A percentile compares a stretch with the other conserved stretches of the same genome.
phyloP scores from a whole-genome alignment of 495 filamentous ascomycete genomes.

The Polyplosphaeria fusca region DNA sequence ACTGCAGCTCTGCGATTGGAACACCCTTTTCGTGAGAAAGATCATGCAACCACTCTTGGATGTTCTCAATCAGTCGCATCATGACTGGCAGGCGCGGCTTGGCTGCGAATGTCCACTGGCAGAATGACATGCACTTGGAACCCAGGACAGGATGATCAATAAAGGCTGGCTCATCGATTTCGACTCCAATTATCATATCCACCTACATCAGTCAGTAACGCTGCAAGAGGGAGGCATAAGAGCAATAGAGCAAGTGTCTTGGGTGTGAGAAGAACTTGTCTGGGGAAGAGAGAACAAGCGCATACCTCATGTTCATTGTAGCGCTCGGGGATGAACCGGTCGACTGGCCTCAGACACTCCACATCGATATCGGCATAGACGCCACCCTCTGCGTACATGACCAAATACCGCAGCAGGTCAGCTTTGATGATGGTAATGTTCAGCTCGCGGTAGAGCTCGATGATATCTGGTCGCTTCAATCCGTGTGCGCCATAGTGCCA shows the following conservation, averaged over 20 bases:
- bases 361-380: slow-evolving; percentile 53
- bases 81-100: slow-evolving; percentile 61
- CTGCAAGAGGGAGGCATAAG: too few relatives aligned
- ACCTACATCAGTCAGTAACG: too few relatives aligned
- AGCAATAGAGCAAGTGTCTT: too few relatives aligned
- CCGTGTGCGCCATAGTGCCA: slow-evolving; percentile 55
- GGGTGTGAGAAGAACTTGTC: too few relatives aligned
- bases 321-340: slow-evolving; percentile 46
- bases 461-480: slow-evolving; percentile 59
- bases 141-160: slow-evolving; percentile 60
- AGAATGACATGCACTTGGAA: slow-evolving; percentile 60
- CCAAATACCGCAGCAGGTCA: slow-evolving; percentile 53
- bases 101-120: slow-evolving; percentile 67
- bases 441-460: slow-evolving; percentile 54
- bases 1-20: slow-evolving; percentile 52
- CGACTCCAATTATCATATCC: slow-evolving; percentile 61
- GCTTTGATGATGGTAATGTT: slow-evolving; percentile 57
- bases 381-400: slow-evolving; percentile 54
- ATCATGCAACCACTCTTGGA: slow-evolving; percentile 56
- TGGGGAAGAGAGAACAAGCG: too few relatives aligned
- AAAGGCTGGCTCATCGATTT: slow-evolving; percentile 63
- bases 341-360: slow-evolving; percentile 45
- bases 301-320: slow-evolving; percentile 47
- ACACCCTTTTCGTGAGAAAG: slow-evolving; percentile 53
- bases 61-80: slow-evolving; percentile 59